phyloP scores from a whole-genome alignment of 2,329 filamentous ascomycete species.

The Colletotrichum echinochloae region DNA sequence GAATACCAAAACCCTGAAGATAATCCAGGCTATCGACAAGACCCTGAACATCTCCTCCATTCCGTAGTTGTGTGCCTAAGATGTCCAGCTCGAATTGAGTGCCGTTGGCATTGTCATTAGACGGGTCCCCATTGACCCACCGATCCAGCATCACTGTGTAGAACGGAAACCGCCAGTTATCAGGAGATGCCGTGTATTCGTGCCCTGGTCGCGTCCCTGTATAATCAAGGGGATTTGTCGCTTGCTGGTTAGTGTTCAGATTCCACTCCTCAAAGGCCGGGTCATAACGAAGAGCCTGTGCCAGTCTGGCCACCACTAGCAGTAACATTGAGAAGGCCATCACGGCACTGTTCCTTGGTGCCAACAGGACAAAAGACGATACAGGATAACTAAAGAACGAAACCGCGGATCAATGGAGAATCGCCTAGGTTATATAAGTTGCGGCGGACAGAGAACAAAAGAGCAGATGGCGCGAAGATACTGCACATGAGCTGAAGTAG shows the following conservation, averaged over 20 bases:
- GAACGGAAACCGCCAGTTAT: slow-evolving; percentile 74
- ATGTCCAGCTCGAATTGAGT: slow-evolving; percentile 71
- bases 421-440: not conserved
- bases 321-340: not conserved
- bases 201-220: slow-evolving; percentile 50
- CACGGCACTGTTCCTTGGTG: not conserved
- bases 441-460: not conserved
- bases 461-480: not conserved
- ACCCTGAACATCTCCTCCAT: not conserved
- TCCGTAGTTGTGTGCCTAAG: slow-evolving; percentile 63
- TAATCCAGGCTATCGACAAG: not conserved
- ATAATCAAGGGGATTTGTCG: not conserved
- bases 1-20: not conserved
- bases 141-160: slow-evolving; percentile 74
- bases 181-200: slow-evolving; percentile 64
- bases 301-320: not conserved
- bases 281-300: not conserved
- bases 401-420: not conserved
- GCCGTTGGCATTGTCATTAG: slow-evolving; percentile 72
- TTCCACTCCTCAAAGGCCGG: not conserved
- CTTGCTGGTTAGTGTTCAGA: slow-evolving; percentile 1
- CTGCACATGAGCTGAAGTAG: not conserved
- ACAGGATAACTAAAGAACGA: not conserved
- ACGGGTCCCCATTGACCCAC: slow-evolving; percentile 73
- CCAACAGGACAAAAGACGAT: not conserved